Evolutionary conservation across 2,329 filamentous ascomycete species (phyloP).

Genomic region (Colletotrichum sp.): DNA sequence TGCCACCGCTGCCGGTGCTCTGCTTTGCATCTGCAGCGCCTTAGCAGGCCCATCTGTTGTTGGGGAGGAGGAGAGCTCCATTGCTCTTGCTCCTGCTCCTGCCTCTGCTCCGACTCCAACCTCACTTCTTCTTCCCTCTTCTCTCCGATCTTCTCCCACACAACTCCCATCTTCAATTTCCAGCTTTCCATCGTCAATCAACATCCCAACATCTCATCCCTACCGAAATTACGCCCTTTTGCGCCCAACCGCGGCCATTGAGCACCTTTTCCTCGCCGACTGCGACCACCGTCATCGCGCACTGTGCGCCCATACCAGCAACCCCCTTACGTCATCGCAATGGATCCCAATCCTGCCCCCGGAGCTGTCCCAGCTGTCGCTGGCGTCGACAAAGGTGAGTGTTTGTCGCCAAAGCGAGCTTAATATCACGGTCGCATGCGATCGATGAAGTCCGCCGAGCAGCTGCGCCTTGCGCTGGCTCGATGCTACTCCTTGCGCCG

Average conservation of each 20-base stretch:
- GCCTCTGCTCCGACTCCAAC: conserved; percentile 12
- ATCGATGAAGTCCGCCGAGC: background rate
- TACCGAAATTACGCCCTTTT: background rate
- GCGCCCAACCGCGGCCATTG: conserved; percentile 7
- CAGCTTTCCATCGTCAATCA: conserved; percentile 1
- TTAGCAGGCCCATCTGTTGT: background rate
- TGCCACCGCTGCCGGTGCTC: background rate
- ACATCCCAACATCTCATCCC: background rate
- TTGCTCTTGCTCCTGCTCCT: background rate
- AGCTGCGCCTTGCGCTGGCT: background rate
- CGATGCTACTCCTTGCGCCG: background rate
- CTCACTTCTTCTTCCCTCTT: conserved; percentile 21
- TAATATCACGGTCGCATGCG: conserved; percentile 10
- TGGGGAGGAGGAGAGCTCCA: background rate
- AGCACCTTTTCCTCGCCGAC: background rate
- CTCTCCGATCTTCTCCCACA: background rate
- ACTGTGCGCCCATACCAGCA: conserved; percentile 11
- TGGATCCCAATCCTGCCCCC: conserved; percentile 30
- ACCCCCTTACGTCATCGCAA: conserved; percentile 37
- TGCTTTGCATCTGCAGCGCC: conserved; percentile 1
- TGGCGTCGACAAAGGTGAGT: conserved; percentile 34
- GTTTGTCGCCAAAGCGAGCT: background rate
- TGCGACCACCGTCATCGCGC: background rate
- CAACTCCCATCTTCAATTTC: background rate
- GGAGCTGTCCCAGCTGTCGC: conserved; percentile 23